Conservation (phyloP, 345 rosid species). For the Raphanus raphanistrum region DNA sequence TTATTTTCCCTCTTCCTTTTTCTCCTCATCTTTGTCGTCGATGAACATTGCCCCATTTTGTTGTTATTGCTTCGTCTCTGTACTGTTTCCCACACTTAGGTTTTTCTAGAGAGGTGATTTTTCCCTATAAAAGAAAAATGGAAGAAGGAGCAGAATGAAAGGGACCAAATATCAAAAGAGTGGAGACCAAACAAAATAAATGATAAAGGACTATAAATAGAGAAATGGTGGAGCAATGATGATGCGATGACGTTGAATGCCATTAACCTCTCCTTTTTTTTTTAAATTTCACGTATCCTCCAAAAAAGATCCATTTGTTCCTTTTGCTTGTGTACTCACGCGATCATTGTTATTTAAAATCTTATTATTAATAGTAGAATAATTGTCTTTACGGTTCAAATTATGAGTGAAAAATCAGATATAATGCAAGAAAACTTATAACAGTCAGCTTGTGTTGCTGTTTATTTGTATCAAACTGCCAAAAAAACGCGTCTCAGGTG, state of each 20-base stretch:
- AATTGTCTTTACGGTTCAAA: neutral
- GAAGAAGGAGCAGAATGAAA: conserved; percentile 15
- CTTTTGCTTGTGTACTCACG: conserved; percentile 24
- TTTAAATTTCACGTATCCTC: conserved; percentile 11
- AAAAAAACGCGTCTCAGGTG: conserved; percentile 36
- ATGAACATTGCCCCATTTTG: conserved; percentile 41
- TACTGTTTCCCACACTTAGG: conserved; percentile 4
- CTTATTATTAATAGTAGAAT: too few species aligned
- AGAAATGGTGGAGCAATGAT: conserved; percentile 39
- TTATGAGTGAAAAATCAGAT: neutral
- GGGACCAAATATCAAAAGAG: conserved; percentile 28
- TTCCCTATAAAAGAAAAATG: neutral
- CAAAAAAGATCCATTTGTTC: conserved; percentile 12
- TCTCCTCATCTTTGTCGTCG: conserved; percentile 26
- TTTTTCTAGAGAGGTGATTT: conserved; percentile 1
- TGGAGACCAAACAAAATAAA: conserved; percentile 10
- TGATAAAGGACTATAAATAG: conserved; percentile 30
- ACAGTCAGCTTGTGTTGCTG: neutral
- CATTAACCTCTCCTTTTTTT: conserved; percentile 14
- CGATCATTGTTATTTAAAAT: neutral
- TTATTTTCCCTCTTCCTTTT: conserved; percentile 6
- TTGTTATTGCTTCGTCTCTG: neutral
- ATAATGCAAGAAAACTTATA: neutral
- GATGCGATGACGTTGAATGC: conserved; percentile 37
- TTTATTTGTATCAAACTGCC: neutral